phyloP scores from a whole-genome alignment of 345 rosid genomes.

The Anastatica hierochuntica region DNA sequence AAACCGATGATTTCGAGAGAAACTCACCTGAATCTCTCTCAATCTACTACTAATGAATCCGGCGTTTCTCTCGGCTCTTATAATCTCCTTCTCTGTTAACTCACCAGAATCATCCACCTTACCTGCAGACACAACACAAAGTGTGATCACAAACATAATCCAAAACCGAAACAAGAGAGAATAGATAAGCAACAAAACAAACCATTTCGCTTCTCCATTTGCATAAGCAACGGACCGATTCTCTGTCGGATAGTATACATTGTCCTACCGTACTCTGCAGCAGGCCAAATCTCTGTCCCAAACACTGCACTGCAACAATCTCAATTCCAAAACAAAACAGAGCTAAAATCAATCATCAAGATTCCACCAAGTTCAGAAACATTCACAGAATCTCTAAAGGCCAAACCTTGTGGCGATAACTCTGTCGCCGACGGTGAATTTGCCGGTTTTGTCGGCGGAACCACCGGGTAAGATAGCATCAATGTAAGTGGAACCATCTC shows the following conservation, averaged over 20 bases:
- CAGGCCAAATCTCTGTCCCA: slow-evolving; percentile 98
- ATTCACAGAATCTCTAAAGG: not conserved
- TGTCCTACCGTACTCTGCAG: slow-evolving; percentile 95
- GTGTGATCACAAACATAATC: no score
- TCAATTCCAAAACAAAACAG: no score
- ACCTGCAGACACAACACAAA: slow-evolving; percentile 35
- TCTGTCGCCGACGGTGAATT: slow-evolving; percentile 78
- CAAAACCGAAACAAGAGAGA: no score
- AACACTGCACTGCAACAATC: slow-evolving; percentile 92
- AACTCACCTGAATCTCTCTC: slow-evolving; percentile 83
- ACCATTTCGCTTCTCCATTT: slow-evolving; percentile 85
- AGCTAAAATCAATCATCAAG: no score
- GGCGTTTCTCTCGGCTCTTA: slow-evolving; percentile 90
- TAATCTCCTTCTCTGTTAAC: slow-evolving; percentile 78
- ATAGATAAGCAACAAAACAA: no score
- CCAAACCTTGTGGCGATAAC: slow-evolving; percentile 93
- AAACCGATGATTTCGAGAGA: not conserved
- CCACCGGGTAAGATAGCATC: slow-evolving; percentile 84
- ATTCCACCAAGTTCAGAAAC: no score
- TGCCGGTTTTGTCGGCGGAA: slow-evolving; percentile 63
- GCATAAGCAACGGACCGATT: slow-evolving; percentile 86
- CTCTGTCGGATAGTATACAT: slow-evolving; percentile 95
- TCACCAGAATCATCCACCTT: slow-evolving; percentile 58
- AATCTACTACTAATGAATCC: slow-evolving; percentile 72
- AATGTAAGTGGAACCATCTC: slow-evolving; percentile 88